Evolutionary conservation across 768 basidiomycete genomes (phyloP).

Genomic region (Lactifluus pinguis): DNA sequence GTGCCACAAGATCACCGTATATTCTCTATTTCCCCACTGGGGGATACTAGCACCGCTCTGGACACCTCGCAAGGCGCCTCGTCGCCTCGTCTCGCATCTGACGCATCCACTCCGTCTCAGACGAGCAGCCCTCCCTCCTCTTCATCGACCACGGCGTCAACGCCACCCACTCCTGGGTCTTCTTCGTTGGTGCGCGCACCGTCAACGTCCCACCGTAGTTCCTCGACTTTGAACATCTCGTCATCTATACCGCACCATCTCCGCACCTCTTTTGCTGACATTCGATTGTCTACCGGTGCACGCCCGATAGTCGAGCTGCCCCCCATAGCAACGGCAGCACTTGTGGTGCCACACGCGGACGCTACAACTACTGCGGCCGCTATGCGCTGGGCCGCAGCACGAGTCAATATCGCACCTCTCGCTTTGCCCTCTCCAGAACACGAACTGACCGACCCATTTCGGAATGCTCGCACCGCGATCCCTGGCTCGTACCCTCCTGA

Average conservation of each 20-base stretch:
- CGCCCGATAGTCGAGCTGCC: constrained; percentile 17
- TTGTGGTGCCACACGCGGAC: constrained; percentile 35
- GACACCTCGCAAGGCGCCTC: background rate
- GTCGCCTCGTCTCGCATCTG: background rate
- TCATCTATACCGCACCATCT: constrained; percentile 30
- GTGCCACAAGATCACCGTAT: background rate
- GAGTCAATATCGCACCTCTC: constrained; percentile 77
- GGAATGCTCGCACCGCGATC: constrained; percentile 56
- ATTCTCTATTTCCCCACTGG: constrained; percentile 3
- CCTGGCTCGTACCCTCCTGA: constrained; percentile 48
- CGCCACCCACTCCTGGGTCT: background rate
- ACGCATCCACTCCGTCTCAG: background rate
- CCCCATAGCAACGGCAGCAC: background rate
- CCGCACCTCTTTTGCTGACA: constrained; percentile 38
- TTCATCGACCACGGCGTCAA: background rate
- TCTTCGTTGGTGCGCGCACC: background rate
- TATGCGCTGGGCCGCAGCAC: constrained; percentile 77
- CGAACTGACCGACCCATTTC: constrained; percentile 87
- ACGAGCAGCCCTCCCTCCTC: constrained; percentile 8
- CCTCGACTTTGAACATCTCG: constrained; percentile 15
- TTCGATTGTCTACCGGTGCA: constrained; percentile 28
- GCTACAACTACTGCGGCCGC: constrained; percentile 66
- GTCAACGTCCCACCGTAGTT: constrained; percentile 8
- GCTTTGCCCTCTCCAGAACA: constrained; percentile 86
- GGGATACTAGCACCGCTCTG: background rate